Conservation (phyloP, 345 rosid species). For the Moricandia arvensis region DNA sequence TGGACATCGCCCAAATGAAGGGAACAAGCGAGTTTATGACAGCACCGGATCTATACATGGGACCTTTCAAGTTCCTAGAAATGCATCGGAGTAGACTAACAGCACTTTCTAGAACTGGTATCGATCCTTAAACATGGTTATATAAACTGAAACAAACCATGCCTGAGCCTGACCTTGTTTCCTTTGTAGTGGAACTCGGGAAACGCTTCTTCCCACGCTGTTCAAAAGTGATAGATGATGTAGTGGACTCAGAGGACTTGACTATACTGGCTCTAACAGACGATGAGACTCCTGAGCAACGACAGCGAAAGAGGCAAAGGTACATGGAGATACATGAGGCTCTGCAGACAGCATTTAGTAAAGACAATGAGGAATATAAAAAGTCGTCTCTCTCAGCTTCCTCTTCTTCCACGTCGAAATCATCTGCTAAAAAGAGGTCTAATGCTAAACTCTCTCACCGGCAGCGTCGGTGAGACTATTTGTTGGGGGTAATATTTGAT, state of each 20-base stretch:
- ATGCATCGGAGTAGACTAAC: slow-evolving; percentile 58
- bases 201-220: slow-evolving; percentile 36
- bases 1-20: slow-evolving; percentile 65
- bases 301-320: slow-evolving; percentile 6
- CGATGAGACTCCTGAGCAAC: slow-evolving; percentile 6
- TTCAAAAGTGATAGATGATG: not conserved
- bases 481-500: not conserved
- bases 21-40: slow-evolving; percentile 59
- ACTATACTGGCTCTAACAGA: not conserved
- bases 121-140: not conserved
- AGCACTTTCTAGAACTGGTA: slow-evolving; percentile 86
- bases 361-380: not conserved
- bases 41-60: slow-evolving; percentile 49
- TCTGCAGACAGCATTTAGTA: not conserved
- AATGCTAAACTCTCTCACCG: not conserved
- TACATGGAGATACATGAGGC: not conserved
- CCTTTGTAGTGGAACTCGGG: slow-evolving; percentile 40
- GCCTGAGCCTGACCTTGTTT: not conserved
- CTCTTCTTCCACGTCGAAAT: slow-evolving; percentile 8
- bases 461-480: slow-evolving; percentile 11
- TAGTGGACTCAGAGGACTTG: not conserved
- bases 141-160: not conserved
- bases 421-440: not conserved
- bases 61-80: slow-evolving; percentile 63
- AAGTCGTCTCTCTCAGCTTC: slow-evolving; percentile 5